These are phyloP conservation scores for Rhizopus arrhizus DNA, from an alignment of 371 early-diverging fungal genomes.

Conservation along the genomic window DNA sequence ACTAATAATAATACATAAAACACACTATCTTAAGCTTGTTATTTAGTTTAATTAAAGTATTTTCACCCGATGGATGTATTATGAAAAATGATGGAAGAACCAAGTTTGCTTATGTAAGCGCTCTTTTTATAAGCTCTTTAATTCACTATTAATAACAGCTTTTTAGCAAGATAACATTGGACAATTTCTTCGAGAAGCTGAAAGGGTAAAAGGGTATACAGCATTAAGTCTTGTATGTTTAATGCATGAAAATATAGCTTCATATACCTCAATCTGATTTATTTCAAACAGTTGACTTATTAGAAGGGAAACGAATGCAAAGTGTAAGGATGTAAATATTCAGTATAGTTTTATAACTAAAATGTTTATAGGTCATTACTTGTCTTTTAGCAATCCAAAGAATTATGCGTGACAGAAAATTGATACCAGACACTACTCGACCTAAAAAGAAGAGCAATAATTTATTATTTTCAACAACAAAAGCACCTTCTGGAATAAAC, in stretches of 20 bases:
- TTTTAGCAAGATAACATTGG: constrained; percentile 82
- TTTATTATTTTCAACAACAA: not conserved
- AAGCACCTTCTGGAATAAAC: not conserved
- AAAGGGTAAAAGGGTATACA: constrained; percentile 34
- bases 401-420: constrained; percentile 25
- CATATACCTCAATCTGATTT: constrained; percentile 83
- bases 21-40: too few species aligned
- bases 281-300: constrained; percentile 92
- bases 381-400: constrained; percentile 28
- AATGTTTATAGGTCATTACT: constrained; percentile 27
- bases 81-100: constrained; percentile 24
- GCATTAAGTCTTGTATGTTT: not conserved
- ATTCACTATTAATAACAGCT: not conserved
- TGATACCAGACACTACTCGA: constrained; percentile 1
- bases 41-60: constrained; percentile 18
- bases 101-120: constrained; percentile 25
- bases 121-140: not conserved
- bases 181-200: constrained; percentile 64
- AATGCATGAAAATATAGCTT: constrained; percentile 38
- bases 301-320: constrained; percentile 86
- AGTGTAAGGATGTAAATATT: constrained; percentile 51
- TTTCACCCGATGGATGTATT: constrained; percentile 20
- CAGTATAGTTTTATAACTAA: not conserved
- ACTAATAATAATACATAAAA: not conserved
- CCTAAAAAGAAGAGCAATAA: not conserved